Evolutionary conservation across 768 basidiomycete genomes (phyloP), one percentile per base, ranked within the genome.

Genomic region (Auricularia sp.): DNA sequence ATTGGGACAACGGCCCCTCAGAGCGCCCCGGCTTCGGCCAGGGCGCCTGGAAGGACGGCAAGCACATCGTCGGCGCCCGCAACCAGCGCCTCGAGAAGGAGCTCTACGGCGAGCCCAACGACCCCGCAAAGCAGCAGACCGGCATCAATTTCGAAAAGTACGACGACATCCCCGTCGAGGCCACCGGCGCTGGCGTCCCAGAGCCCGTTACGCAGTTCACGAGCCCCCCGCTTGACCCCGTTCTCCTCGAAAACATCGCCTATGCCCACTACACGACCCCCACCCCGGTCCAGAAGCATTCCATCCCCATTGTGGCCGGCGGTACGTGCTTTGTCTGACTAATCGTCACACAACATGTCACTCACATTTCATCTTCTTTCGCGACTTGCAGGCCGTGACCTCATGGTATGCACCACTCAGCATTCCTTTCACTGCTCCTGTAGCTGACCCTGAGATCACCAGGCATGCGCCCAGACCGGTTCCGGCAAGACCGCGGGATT

Each of bases 111-210:
- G 94, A 96, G 68, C 82, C 83, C 47, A 80, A 83, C 58, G 96
- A 98, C 75, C 85, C 88, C 29, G 86, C 85, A 66, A 92, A 91
- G 73, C 90, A 97, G 75, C 88, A 93, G 74, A 96, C 95, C 54
- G 97, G 97, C 68, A 98, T 99, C 80, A 99, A 99, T 80, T 99
- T 99, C 73, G 97, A 99, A 80, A 97, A 97, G 78, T 99, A 98
- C 72, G 97, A 97, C 77, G 96, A 98, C 75, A 99, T 99, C 73
- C 97, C 97, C 68, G 95, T 99, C 70, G 97, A 98, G 78, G 96
- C 95, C 42, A 98, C 96, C 61, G 97, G 97, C 70, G 87, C 88
- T 66, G 91, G 89, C 70, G 96, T 98, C n/a, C 97, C 97, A 67
- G 96, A 98, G 51, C 94, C 97, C 56, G 85, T 98, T 71, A 83